phyloP scores from a whole-genome alignment of 78 protist species.

The Bodo saltans region DNA sequence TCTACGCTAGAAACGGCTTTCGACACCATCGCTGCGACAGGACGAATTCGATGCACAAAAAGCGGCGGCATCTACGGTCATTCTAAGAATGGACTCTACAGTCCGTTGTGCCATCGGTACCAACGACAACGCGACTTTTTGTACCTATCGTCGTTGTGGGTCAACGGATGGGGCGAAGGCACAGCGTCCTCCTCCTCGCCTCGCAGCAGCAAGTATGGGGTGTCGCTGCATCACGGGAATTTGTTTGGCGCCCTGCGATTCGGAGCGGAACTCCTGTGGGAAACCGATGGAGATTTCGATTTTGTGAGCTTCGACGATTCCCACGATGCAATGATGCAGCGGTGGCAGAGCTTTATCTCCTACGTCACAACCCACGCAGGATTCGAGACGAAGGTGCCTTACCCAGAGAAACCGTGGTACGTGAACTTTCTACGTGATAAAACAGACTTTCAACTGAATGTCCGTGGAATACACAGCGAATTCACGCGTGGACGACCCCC shows the following conservation, averaged over 20 bases:
- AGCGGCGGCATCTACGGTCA: no score
- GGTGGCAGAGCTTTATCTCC: background rate
- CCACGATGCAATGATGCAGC: background rate
- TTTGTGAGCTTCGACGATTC: background rate
- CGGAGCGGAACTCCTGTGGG: slow-evolving; percentile 24
- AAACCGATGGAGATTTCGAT: slow-evolving; percentile 27
- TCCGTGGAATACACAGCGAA: background rate
- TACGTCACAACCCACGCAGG: background rate
- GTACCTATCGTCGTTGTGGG: no score
- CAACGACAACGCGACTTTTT: no score
- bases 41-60: no score
- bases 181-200: no score
- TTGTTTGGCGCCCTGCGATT: slow-evolving; percentile 21
- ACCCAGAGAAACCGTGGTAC: slow-evolving; percentile 5
- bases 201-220: background rate
- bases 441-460: background rate
- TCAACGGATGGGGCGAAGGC: no score
- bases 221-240: slow-evolving; percentile 21
- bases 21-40: no score
- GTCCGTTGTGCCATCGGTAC: background rate
- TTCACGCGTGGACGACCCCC: slow-evolving; percentile 3
- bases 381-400: background rate
- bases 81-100: background rate
- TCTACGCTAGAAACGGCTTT: no score
- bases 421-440: background rate